phyloP scores from a whole-genome alignment of 345 rosid species.

The Melaleuca quinquenervia region DNA sequence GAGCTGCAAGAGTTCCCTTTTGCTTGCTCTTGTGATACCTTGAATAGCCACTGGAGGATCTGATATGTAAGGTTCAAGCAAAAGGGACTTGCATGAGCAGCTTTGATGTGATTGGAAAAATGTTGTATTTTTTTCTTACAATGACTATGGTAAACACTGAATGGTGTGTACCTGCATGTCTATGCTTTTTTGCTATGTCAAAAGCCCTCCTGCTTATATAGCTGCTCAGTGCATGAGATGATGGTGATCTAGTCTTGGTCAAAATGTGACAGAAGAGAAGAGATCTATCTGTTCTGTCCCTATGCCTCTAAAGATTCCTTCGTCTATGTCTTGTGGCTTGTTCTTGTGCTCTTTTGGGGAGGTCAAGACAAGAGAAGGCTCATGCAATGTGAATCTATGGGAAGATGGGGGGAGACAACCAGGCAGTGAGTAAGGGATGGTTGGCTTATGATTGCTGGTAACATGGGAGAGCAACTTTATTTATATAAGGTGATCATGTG shows the following conservation, averaged over 20 bases:
- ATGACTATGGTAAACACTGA: neutral
- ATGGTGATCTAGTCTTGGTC: conserved; percentile 20
- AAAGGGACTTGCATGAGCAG: neutral
- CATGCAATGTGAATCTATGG: conserved; percentile 17
- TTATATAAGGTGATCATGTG: conserved; percentile 18
- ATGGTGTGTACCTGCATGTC: conserved; percentile 45
- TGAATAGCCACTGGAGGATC: conserved; percentile 52
- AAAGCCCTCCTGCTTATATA: neutral
- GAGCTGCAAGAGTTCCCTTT: neutral
- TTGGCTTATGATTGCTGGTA: conserved; percentile 27
- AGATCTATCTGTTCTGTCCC: conserved; percentile 51
- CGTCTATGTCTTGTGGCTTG: conserved; percentile 8
- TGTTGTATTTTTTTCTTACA: neutral
- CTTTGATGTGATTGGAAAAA: neutral
- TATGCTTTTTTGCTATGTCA: conserved; percentile 4
- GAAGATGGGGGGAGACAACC: conserved; percentile 21
- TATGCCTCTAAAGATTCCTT: conserved; percentile 27
- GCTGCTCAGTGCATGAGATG: neutral
- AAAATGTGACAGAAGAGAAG: conserved; percentile 30
- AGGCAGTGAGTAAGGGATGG: conserved; percentile 20
- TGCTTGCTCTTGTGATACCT: conserved; percentile 24
- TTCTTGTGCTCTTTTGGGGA: neutral
- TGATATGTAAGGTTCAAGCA: conserved; percentile 16
- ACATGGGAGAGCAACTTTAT: conserved; percentile 13
- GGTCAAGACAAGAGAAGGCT: conserved; percentile 43